phyloP scores from a whole-genome alignment of 2,329 filamentous ascomycete genomes.

The Leptoxyphium fumago region DNA sequence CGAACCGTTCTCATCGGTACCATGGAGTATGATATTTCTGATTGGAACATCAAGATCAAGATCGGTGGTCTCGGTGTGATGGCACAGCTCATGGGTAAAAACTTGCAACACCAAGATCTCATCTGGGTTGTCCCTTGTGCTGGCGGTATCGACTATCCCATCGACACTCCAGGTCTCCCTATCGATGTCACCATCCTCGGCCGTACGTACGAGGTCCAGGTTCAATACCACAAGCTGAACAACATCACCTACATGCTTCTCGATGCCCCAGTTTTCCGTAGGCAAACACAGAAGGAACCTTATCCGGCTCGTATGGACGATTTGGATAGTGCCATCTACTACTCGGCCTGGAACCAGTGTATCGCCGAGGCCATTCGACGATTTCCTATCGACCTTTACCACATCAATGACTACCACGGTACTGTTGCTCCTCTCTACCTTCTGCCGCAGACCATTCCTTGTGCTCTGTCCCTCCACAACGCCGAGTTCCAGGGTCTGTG shows the following conservation, averaged over 20 bases:
- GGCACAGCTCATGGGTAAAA: constrained; percentile 54
- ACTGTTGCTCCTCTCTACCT: constrained; percentile 50
- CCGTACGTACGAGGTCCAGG: constrained; percentile 44
- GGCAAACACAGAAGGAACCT: constrained; percentile 47
- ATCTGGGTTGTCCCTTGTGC: constrained; percentile 42
- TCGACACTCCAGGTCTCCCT: constrained; percentile 42
- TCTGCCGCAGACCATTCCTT: constrained; percentile 46
- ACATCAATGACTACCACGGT: constrained; percentile 53
- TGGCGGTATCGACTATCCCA: constrained; percentile 48
- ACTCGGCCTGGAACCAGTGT: constrained; percentile 57
- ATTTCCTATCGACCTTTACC: constrained; percentile 50
- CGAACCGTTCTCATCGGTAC: constrained; percentile 53
- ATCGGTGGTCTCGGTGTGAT: constrained; percentile 57
- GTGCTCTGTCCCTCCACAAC: constrained; percentile 51
- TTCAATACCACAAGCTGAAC: constrained; percentile 47
- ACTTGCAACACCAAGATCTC: constrained; percentile 48
- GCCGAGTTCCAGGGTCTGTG: constrained; percentile 56
- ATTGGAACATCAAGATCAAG: constrained; percentile 57
- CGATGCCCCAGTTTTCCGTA: constrained; percentile 51
- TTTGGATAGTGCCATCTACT: constrained; percentile 52
- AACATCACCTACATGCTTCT: constrained; percentile 57
- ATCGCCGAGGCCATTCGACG: constrained; percentile 49
- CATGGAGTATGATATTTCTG: constrained; percentile 59
- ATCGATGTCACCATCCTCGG: constrained; percentile 50
- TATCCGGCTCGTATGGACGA: constrained; percentile 58